phyloP scores from a whole-genome alignment of 169 alveolate species.

The Plasmodium yoelii region DNA sequence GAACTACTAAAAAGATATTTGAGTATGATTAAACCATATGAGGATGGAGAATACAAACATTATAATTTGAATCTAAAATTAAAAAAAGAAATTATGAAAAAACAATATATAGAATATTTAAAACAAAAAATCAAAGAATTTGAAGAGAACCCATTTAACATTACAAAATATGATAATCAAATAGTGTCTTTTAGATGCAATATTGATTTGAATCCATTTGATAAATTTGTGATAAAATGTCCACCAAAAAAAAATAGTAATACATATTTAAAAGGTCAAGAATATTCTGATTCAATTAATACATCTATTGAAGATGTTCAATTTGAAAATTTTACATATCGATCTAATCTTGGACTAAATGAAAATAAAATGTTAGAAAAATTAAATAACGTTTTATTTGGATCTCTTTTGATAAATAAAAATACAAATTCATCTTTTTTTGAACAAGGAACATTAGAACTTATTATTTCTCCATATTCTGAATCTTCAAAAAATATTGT shows the following conservation, averaged over 20 bases:
- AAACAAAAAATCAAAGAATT: slow-evolving; percentile 19
- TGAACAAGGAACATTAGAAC: slow-evolving; percentile 46
- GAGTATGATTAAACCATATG: not conserved
- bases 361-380: slow-evolving; percentile 22
- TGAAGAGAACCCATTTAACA: slow-evolving; percentile 8
- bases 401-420: slow-evolving; percentile 32
- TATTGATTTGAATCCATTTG: slow-evolving; percentile 42
- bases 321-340: not conserved
- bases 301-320: not conserved
- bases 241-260: not conserved
- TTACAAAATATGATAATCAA: not conserved
- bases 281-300: not conserved
- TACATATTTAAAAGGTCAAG: not conserved
- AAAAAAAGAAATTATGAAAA: slow-evolving; percentile 39
- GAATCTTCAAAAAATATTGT: slow-evolving; percentile 34
- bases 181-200: slow-evolving; percentile 38
- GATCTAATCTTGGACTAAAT: slow-evolving; percentile 34
- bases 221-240: slow-evolving; percentile 34
- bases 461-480: slow-evolving; percentile 49
- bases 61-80: slow-evolving; percentile 41
- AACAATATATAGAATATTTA: slow-evolving; percentile 45
- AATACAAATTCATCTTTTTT: slow-evolving; percentile 39
- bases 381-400: slow-evolving; percentile 22
- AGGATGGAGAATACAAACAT: slow-evolving; percentile 25
- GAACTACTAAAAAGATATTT: slow-evolving; percentile 12